A percentile compares a stretch with the other conserved stretches of the same genome.
Conservation (phyloP, 164 flowering plant genomes). For the Pachysandra terminalis region DNA sequence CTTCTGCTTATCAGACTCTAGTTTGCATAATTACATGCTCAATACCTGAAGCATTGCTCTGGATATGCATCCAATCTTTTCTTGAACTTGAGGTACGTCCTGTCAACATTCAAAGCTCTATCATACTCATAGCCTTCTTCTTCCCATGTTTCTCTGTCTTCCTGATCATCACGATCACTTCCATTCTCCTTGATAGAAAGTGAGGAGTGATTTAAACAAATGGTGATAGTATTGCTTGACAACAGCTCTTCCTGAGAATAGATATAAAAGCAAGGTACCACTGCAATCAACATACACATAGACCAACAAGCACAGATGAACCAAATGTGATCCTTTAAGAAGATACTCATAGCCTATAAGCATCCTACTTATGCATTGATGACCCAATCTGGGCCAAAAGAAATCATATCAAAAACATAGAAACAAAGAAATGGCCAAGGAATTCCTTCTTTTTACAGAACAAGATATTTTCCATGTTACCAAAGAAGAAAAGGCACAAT, state of each 20-base stretch:
- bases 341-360: too few species aligned
- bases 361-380: neutral
- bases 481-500: neutral
- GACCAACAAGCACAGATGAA: constrained; percentile 7
- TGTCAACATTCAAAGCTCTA: constrained; percentile 70
- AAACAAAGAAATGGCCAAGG: too few species aligned
- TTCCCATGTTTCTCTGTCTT: constrained; percentile 64
- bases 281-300: constrained; percentile 48
- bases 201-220: constrained; percentile 35
- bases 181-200: constrained; percentile 42
- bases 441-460: too few species aligned
- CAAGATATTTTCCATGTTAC: too few species aligned
- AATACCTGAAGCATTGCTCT: constrained; percentile 97
- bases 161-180: constrained; percentile 27
- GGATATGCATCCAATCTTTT: constrained; percentile 74
- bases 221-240: constrained; percentile 22
- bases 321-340: constrained; percentile 4
- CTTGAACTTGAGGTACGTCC: constrained; percentile 91
- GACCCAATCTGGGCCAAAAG: neutral
- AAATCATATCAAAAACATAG: neutral
- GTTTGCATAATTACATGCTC: too few species aligned
- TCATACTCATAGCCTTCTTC: constrained; percentile 84
- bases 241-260: constrained; percentile 49
- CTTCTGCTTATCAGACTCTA: too few species aligned
- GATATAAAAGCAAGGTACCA: constrained; percentile 84